Base-by-base conservation (phyloP, 2,329 filamentous ascomycete genomes). In the Exophiala spinifera region DNA sequence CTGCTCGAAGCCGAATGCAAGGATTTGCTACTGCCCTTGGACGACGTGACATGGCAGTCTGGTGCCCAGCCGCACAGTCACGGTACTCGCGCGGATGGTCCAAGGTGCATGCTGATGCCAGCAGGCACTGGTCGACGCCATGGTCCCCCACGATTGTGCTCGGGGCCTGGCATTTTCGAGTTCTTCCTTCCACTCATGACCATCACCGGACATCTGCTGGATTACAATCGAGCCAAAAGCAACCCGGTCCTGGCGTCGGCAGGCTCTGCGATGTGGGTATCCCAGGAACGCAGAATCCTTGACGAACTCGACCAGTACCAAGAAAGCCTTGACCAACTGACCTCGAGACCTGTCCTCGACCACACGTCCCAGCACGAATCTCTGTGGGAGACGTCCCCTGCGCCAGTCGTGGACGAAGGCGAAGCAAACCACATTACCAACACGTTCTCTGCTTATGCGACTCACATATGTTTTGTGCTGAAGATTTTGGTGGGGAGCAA, bases 141-240 rank as follows among this genome's bases (percentile, higher is more conserved):
- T 21, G 57, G 55, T 10, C 53, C 60, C 8, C 55, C 73, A 0
- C 70, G 65, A 8, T 65, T 61, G 19, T 68, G 72, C 31, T 70
- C 72, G 0, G 76, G 76, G 1, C 69, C 70, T 3, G 72, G 73
- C 1, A 74, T 78, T 34, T 79, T 79, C 43, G 76, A 78, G 55
- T 79, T 74, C 55, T 79, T 79, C 48, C 64, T 79, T 3, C 77
- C 76, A 0, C 65, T 79, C 1, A 78, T 78, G 72, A 69, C 70
- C 1, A 75, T 78, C 5, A 69, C 79, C 0, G 77, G 77, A 0
- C 74, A 79, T 49, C 75, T 79, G 6, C 74, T 79, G 37, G 73
- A 79, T 42, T 63, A 77, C 3, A 76, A 78, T 55, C 74, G 75
- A 49, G 64, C 70, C 10, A 68, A 71, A 13, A 67, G 70, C 23